Conservation (phyloP, 768 basidiomycete species). For the Pisolithus albus region DNA sequence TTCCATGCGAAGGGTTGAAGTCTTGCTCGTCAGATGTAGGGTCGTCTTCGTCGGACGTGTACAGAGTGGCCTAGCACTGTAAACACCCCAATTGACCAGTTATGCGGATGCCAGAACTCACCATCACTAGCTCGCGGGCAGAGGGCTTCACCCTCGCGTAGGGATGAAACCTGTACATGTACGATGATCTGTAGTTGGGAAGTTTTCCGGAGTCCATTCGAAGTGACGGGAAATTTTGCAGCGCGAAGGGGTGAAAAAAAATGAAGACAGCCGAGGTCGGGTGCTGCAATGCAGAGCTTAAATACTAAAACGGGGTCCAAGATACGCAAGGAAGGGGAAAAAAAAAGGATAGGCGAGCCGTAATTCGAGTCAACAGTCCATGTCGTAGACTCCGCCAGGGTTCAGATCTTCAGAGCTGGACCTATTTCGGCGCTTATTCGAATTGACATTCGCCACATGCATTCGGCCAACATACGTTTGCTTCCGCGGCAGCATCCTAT, state of each 20-base stretch:
- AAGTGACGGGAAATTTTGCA: not conserved
- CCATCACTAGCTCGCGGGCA: conserved; percentile 4
- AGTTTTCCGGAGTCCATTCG: not conserved
- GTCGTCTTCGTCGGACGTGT: not conserved
- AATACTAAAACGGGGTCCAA: not conserved
- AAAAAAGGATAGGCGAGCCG: not conserved
- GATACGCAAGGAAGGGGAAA: too few relatives aligned
- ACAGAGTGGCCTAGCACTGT: not conserved
- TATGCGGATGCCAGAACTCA: not conserved
- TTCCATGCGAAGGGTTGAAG: not conserved
- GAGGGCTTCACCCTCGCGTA: conserved; percentile 7
- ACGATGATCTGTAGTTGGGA: conserved; percentile 6
- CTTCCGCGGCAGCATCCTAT: too few relatives aligned
- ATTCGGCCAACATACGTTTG: too few relatives aligned
- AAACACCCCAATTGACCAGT: not conserved
- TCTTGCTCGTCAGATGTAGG: not conserved
- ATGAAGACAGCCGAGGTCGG: not conserved
- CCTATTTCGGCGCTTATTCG: too few relatives aligned
- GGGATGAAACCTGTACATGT: conserved; percentile 8
- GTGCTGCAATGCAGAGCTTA: not conserved
- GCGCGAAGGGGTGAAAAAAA: not conserved
- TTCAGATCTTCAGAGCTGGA: too few relatives aligned
- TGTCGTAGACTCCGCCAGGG: not conserved
- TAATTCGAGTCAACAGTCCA: not conserved
- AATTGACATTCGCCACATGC: too few relatives aligned